Conservation (phyloP, 768 basidiomycete genomes). For the Panaeolus papilionaceus region DNA sequence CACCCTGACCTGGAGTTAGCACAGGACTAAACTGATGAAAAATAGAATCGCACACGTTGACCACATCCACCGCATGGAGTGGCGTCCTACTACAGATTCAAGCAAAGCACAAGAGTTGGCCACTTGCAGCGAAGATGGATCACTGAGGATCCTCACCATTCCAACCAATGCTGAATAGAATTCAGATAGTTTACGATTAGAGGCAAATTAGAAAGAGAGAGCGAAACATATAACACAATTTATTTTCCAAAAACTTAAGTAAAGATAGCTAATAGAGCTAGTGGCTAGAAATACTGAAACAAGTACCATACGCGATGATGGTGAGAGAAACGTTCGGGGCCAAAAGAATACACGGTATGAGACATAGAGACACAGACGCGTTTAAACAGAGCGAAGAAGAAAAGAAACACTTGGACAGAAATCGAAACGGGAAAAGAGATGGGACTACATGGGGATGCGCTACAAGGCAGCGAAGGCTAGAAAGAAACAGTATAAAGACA, state of each 20-base stretch:
- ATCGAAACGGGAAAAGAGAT: background rate
- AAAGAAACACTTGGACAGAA: background rate
- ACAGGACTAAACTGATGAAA: background rate
- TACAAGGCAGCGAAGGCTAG: slow-evolving; percentile 9
- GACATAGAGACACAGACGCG: slow-evolving; percentile 9
- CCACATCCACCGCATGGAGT: slow-evolving; percentile 82
- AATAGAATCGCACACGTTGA: slow-evolving; percentile 75
- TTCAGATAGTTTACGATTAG: background rate
- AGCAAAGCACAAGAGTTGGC: slow-evolving; percentile 62
- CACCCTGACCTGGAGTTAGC: background rate
- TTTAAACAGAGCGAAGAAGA: slow-evolving; percentile 6
- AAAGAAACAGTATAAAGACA: slow-evolving; percentile 55
- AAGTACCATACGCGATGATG: slow-evolving; percentile 50
- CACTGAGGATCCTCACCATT: slow-evolving; percentile 78
- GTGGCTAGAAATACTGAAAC: slow-evolving; percentile 41
- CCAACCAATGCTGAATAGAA: slow-evolving; percentile 55
- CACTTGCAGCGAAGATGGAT: slow-evolving; percentile 93
- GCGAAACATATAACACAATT: slow-evolving; percentile 2
- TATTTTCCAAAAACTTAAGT: slow-evolving; percentile 28
- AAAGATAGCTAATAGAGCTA: slow-evolving; percentile 11
- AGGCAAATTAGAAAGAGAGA: background rate
- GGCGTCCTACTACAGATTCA: slow-evolving; percentile 57
- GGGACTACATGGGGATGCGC: slow-evolving; percentile 5
- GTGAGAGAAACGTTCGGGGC: slow-evolving; percentile 48
- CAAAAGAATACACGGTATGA: slow-evolving; percentile 41